Conservation (phyloP, 345 rosid species). For the Physaria fendleri region DNA sequence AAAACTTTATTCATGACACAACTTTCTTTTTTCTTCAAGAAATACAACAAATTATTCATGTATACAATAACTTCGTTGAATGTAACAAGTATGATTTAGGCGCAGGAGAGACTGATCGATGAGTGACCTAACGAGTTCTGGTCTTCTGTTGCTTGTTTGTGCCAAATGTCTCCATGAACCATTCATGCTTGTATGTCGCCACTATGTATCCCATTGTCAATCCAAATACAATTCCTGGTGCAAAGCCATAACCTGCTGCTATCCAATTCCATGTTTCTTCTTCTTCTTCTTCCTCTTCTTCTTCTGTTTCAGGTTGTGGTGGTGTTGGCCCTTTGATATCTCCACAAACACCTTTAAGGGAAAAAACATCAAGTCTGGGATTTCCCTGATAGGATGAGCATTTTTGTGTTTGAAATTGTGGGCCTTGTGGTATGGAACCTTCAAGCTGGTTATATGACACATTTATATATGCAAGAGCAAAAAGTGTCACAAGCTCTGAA, state of each 20-base stretch:
- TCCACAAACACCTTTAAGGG: neutral
- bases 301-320: neutral
- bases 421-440: neutral
- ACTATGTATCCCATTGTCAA: neutral
- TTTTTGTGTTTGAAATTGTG: neutral
- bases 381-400: neutral
- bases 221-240: neutral
- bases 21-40: neutral
- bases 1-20: no score
- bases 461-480: neutral
- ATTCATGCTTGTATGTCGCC: neutral
- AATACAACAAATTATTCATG: neutral
- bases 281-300: neutral
- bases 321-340: neutral
- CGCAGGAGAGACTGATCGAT: neutral
- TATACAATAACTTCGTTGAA: neutral
- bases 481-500: neutral
- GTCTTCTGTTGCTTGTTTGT: neutral
- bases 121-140: neutral
- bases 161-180: constrained; percentile 3
- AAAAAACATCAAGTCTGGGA: neutral
- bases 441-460: constrained; percentile 1
- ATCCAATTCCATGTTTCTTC: neutral
- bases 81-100: neutral
- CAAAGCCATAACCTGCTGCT: neutral